phyloP scores from a whole-genome alignment of 1,139 yeast genomes.

The Suhomyces terraborum region DNA sequence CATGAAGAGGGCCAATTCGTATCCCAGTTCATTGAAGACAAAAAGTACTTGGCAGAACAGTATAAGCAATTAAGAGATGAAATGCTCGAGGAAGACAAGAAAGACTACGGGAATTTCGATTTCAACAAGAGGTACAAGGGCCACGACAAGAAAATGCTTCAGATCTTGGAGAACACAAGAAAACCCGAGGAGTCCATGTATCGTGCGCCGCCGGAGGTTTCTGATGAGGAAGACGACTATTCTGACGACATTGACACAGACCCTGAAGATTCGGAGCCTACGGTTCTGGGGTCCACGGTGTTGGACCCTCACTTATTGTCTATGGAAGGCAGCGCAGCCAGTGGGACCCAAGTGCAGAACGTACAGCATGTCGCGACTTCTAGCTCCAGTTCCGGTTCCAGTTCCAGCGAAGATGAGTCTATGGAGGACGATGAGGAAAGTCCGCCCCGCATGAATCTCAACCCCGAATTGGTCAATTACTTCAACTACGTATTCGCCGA shows the following conservation, averaged over 20 bases:
- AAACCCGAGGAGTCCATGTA: not conserved
- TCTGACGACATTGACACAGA: too few relatives aligned
- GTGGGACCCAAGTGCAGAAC: too few relatives aligned
- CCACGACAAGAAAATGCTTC: not conserved
- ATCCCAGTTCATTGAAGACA: not conserved
- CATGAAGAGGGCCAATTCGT: constrained; percentile 1
- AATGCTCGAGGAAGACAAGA: constrained; percentile 6
- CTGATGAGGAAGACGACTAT: not conserved
- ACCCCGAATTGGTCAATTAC: constrained; percentile 13
- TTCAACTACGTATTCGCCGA: constrained; percentile 15
- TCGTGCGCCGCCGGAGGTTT: not conserved
- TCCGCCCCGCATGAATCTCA: constrained; percentile 3
- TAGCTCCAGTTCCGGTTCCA: too few relatives aligned
- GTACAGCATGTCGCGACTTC: too few relatives aligned
- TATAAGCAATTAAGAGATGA: constrained; percentile 1
- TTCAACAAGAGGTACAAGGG: not conserved
- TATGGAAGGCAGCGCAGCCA: too few relatives aligned
- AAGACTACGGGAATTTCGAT: not conserved
- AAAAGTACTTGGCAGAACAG: not conserved
- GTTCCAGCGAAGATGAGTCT: too few relatives aligned
- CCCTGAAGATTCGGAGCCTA: too few relatives aligned
- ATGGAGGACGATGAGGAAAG: not conserved
- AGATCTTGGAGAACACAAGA: not conserved
- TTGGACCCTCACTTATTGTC: too few relatives aligned
- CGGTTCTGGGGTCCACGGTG: too few relatives aligned